Evolutionary conservation across 352 stramenopile genomes (phyloP).

Genomic region (Phytopythium sindhum): DNA sequence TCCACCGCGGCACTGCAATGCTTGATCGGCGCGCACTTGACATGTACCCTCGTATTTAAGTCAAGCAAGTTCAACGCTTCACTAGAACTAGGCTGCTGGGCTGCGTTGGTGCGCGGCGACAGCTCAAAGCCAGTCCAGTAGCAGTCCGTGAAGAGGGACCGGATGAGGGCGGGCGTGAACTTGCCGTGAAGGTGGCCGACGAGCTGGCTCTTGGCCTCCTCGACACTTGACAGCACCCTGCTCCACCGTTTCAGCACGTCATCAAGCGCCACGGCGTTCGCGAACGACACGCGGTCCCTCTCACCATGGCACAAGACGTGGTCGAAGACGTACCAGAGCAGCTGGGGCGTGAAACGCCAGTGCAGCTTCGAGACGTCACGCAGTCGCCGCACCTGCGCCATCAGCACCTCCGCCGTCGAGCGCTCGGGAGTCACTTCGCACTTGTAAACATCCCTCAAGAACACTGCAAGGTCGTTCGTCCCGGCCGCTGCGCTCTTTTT

Average conservation of each 20-base stretch:
- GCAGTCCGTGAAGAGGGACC: slow-evolving; percentile 50
- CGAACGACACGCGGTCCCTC: slow-evolving; percentile 48
- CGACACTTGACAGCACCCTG: slow-evolving; percentile 38
- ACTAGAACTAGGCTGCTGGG: not conserved
- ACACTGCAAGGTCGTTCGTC: slow-evolving; percentile 25
- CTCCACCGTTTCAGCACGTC: slow-evolving; percentile 52
- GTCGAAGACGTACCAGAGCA: slow-evolving; percentile 58
- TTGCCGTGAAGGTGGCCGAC: slow-evolving; percentile 56
- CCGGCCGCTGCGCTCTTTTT: slow-evolving; percentile 12
- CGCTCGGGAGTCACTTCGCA: slow-evolving; percentile 27
- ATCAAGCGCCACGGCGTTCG: slow-evolving; percentile 46
- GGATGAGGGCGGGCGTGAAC: slow-evolving; percentile 55
- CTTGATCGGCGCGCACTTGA: slow-evolving; percentile 27
- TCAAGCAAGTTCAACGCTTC: slow-evolving; percentile 18
- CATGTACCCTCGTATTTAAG: slow-evolving; percentile 29
- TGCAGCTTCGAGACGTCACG: slow-evolving; percentile 39
- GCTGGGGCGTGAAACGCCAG: slow-evolving; percentile 62
- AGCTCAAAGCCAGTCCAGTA: slow-evolving; percentile 69
- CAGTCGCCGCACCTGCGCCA: slow-evolving; percentile 50
- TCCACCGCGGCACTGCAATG: slow-evolving; percentile 48
- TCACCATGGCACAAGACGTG: slow-evolving; percentile 45
- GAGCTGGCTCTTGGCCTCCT: slow-evolving; percentile 56
- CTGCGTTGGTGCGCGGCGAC: slow-evolving; percentile 7
- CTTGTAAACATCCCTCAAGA: slow-evolving; percentile 61
- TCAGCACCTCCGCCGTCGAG: slow-evolving; percentile 31